Evolutionary conservation across 139 green algal species (phyloP).

Genomic region (Chlamydomonas sp.): DNA sequence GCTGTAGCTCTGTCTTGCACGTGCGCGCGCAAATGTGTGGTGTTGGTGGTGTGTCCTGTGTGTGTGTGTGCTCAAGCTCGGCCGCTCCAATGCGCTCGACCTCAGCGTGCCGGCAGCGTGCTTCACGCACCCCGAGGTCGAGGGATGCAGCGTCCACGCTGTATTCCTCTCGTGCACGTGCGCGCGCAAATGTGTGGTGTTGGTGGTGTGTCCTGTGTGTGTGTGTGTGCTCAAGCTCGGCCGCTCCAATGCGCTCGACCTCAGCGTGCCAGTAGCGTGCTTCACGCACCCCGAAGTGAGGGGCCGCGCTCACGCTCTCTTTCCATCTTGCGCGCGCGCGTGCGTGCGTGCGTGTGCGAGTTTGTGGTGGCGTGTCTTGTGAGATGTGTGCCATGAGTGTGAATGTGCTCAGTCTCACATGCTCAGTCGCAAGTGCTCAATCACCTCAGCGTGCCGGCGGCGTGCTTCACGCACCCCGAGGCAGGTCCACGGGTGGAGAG

Average conservation of each 20-base stretch:
- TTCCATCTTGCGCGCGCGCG: no score
- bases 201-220: no score
- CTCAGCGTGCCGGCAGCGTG: constrained; percentile 86
- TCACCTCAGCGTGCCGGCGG: constrained; percentile 86
- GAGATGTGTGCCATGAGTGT: no score
- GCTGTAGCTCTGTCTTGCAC: no score
- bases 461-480: constrained; percentile 99
- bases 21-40: no score
- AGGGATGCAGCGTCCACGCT: no score
- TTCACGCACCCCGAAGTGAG: constrained; percentile 99
- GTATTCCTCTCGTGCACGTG: no score
- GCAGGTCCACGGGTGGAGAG: constrained; percentile 84
- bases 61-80: constrained; percentile 93
- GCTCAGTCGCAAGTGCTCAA: constrained; percentile 83
- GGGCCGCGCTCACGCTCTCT: no score
- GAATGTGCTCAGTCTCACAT: constrained; percentile 96
- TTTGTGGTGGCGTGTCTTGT: no score
- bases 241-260: constrained; percentile 81
- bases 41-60: no score
- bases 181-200: no score
- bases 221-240: constrained; percentile 92
- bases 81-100: constrained; percentile 83
- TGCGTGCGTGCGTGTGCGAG: no score
- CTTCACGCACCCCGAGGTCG: constrained; percentile 99
- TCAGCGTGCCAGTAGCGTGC: constrained; percentile 89